These are phyloP conservation scores for Penicillium sp. DNA, from an alignment of 2,329 filamentous ascomycete species.

Conservation along the genomic window DNA sequence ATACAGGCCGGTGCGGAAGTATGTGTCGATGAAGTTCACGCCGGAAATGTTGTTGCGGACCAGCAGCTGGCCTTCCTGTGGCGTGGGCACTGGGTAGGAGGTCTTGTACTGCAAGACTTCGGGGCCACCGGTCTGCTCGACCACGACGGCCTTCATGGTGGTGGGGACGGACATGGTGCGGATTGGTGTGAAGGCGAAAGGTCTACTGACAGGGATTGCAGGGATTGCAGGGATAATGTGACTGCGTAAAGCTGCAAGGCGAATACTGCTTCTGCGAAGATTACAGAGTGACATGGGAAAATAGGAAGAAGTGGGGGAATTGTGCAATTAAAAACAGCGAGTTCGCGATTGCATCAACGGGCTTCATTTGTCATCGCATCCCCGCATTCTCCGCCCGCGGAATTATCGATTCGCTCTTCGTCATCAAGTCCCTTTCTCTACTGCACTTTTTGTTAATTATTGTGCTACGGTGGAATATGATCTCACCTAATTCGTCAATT, in stretches of 20 bases:
- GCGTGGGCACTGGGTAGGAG: conserved; percentile 69
- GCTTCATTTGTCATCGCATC: conserved; percentile 17
- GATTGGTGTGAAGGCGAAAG: conserved; percentile 27
- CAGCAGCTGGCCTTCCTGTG: conserved; percentile 70
- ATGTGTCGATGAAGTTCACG: conserved; percentile 89
- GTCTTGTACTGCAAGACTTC: conserved; percentile 72
- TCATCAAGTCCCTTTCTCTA: not conserved
- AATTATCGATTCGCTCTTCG: conserved; percentile 10
- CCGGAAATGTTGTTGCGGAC: conserved; percentile 79
- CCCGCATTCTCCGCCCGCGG: conserved; percentile 14
- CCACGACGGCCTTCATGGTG: conserved; percentile 72
- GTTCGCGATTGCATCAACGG: conserved; percentile 5
- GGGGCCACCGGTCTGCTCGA: conserved; percentile 70
- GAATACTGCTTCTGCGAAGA: conserved; percentile 13
- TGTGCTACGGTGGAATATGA: not conserved
- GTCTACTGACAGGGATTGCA: not conserved
- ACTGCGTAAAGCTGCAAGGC: conserved; percentile 14
- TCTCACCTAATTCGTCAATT: not conserved
- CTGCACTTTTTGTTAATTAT: not conserved
- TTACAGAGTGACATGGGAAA: conserved; percentile 14
- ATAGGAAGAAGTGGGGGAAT: not conserved
- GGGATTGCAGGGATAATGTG: conserved; percentile 10
- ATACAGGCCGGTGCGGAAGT: conserved; percentile 87
- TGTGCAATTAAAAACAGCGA: not conserved
- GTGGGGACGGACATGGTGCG: conserved; percentile 54